Conservation (phyloP, 225 moss, liverwort and hornwort species). For the Rhytidiadelphus loreus region DNA sequence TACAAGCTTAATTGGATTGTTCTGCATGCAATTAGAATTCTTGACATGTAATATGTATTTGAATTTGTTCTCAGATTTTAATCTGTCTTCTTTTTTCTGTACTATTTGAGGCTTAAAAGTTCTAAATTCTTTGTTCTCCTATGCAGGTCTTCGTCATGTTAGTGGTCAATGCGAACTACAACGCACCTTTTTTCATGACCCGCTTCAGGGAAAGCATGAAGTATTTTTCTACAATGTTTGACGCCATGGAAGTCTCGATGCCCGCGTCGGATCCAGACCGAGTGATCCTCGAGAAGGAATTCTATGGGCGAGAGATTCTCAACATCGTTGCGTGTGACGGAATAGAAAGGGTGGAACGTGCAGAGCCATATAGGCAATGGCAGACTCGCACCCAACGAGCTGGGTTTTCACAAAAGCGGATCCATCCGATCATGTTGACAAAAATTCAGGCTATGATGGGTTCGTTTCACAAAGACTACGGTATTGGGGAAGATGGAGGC, state of each 20-base stretch:
- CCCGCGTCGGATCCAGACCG: conserved; percentile 44
- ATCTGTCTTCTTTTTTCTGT: neutral
- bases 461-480: conserved; percentile 55
- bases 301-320: conserved; percentile 67
- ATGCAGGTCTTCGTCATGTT: conserved; percentile 58
- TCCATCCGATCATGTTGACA: conserved; percentile 13
- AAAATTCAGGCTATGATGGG: conserved; percentile 37
- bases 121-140: neutral
- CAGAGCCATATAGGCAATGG: conserved; percentile 79
- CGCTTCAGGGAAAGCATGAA: conserved; percentile 71
- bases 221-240: conserved; percentile 53
- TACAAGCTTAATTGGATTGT: neutral
- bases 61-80: neutral
- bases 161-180: conserved; percentile 47
- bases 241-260: conserved; percentile 60
- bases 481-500: conserved; percentile 47
- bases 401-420: conserved; percentile 54
- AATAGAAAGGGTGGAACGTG: conserved; percentile 73
- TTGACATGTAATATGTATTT: neutral
- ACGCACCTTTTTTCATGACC: conserved; percentile 81
- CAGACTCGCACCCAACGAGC: conserved; percentile 71
- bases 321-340: conserved; percentile 89
- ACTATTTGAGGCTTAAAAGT: neutral
- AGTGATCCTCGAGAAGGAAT: conserved; percentile 50
- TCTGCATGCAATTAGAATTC: neutral